Evolutionary conservation across 139 green algal species (phyloP).

Genomic region (Medakamo hakoo): DNA sequence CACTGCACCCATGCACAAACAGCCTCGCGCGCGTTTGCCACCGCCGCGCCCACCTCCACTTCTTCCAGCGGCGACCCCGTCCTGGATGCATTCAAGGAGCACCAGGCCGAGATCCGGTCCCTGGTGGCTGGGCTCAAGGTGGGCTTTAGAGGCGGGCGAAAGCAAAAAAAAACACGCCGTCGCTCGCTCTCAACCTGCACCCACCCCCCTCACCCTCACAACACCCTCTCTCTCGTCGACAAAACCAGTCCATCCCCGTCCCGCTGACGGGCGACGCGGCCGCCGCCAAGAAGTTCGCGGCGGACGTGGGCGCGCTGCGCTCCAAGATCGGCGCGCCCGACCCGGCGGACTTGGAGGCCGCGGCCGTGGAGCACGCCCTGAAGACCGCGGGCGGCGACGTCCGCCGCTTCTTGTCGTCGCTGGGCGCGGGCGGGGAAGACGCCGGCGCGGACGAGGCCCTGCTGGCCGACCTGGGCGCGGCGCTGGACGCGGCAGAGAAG

Average conservation of each 20-base stretch:
- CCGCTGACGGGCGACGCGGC: conserved; percentile 26
- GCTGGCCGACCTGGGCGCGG: conserved; percentile 12
- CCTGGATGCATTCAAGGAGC: conserved; percentile 23
- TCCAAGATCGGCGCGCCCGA: conserved; percentile 20
- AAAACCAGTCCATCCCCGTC: conserved; percentile 21
- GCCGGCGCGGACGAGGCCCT: conserved; percentile 4
- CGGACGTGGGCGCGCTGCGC: conserved; percentile 24
- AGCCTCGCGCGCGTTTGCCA: neutral
- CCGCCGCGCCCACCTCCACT: neutral
- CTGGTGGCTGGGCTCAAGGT: conserved; percentile 30
- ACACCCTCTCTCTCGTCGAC: neutral
- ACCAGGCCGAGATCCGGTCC: conserved; percentile 21
- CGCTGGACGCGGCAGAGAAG: conserved; percentile 31
- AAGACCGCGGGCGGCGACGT: conserved; percentile 16
- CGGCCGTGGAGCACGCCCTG: conserved; percentile 22
- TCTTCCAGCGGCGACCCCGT: conserved; percentile 15
- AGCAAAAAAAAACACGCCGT: neutral
- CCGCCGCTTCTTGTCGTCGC: conserved; percentile 15
- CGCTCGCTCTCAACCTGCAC: neutral
- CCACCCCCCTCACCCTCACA: neutral
- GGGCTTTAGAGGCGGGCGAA: neutral
- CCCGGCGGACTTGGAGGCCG: conserved; percentile 17
- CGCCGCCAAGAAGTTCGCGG: conserved; percentile 29
- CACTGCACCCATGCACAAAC: too few species aligned
- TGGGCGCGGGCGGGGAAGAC: conserved; percentile 9